Evolutionary conservation across 345 rosid species (phyloP), one percentile per base, ranked within the genome.

Genomic region (Salix dunnii): DNA sequence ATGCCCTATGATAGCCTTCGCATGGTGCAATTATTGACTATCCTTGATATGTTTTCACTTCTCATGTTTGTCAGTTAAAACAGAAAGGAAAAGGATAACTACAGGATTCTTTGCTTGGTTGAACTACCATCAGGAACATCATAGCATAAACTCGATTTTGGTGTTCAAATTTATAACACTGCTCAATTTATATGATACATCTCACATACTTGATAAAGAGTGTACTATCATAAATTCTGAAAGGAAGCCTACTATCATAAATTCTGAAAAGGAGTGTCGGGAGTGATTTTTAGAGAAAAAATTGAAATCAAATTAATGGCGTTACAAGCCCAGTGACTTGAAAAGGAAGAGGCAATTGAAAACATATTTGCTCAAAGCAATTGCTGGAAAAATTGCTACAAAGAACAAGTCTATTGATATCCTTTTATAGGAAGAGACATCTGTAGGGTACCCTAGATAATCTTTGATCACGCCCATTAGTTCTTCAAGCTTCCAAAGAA

Each of bases 401-500:
- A n/a, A 55, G 68, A 58, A 49, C n/a, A 28, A 53, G n/a, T 60
- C 53, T 21, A 43, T 5, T 71, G 43, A 71, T 70, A 21, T 75
- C 71, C 76, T 68, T 40, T 25, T 36, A 71, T 71, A 48, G 71
- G 71, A 70, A 75, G 53, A 71, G 16, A 63, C 21, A 21, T 36
- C 35, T 65, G 75, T 58, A 36, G 62, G 3, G 70, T 71, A 55
- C 73, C 68, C 80, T 66, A 38, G 48, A 31, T 30, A 80, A 79
- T 66, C 58, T 73, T 61, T n/a, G 21, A 69, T 30, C 65, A 77
- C 20, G 63, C 70, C 70, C 20, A 30, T 84, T 71, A 91, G 80
- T 84, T 89, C 85, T 92, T 96, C 72, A 84, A 71, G 83, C 78
- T 94, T 73, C 77, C 97, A 70, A 96, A 96, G 91, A 94, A 92